phyloP scores from a whole-genome alignment of 1,284 basidiomycete genomes.

The Sporisorium reilianum region DNA sequence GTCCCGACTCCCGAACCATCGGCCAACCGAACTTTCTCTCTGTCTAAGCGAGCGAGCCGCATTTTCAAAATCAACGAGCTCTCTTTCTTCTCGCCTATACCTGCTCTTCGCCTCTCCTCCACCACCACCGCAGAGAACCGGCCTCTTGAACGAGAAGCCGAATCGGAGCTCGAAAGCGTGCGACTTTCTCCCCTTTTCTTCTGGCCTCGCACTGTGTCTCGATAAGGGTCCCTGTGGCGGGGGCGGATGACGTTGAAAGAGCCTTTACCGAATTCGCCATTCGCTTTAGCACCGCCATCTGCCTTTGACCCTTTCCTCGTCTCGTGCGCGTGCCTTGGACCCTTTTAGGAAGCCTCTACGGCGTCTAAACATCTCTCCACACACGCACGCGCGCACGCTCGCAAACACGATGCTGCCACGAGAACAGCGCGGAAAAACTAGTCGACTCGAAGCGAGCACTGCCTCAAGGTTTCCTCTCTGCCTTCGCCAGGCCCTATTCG shows the following conservation, averaged over 20 bases:
- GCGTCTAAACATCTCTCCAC: conserved; percentile 1
- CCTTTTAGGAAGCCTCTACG: not conserved
- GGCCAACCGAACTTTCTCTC: not conserved
- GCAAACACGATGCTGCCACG: conserved; percentile 1
- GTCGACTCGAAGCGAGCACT: not conserved
- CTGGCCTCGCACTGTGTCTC: not conserved
- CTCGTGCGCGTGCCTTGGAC: not conserved
- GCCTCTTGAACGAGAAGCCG: not conserved
- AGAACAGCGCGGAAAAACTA: not conserved
- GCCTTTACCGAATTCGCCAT: not conserved
- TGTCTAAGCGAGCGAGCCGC: not conserved
- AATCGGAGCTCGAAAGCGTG: conserved; percentile 12
- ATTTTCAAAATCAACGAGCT: not conserved
- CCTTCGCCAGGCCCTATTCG: too few species aligned
- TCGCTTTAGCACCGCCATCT: not conserved
- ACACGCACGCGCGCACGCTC: not conserved
- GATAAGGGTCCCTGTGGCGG: not conserved
- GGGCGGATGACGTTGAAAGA: not conserved
- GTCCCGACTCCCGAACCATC: conserved; percentile 1
- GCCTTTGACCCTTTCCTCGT: not conserved
- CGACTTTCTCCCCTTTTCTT: not conserved
- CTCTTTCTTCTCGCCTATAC: too few species aligned
- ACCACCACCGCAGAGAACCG: not conserved
- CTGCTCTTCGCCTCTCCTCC: not conserved
- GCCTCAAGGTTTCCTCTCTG: not conserved